Conservation (phyloP, 2,329 filamentous ascomycete species). For the Spiromastix sp. region DNA sequence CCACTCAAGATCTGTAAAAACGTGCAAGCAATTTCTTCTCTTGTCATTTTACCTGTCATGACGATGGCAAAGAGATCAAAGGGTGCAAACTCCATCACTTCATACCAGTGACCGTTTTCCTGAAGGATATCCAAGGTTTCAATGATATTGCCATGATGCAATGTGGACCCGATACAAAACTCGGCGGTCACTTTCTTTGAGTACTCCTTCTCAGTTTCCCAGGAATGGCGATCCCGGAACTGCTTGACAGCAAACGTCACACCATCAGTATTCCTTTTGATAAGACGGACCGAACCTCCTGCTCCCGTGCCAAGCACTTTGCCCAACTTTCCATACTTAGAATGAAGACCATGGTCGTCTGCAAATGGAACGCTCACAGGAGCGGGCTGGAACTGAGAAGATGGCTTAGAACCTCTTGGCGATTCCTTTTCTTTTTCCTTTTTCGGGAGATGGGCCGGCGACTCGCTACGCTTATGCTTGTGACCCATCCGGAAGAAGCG, state of each 20-base stretch:
- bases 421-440: constrained; percentile 45
- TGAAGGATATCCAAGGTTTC: constrained; percentile 95
- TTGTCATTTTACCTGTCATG: constrained; percentile 96
- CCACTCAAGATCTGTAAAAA: constrained; percentile 93
- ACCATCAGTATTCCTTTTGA: constrained; percentile 87
- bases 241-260: constrained; percentile 97
- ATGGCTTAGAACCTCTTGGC: constrained; percentile 41
- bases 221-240: constrained; percentile 81
- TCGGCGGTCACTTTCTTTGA: constrained; percentile 97
- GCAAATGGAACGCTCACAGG: constrained; percentile 64
- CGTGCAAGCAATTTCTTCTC: constrained; percentile 80
- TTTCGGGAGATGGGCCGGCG: constrained; percentile 49
- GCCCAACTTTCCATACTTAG: constrained; percentile 92
- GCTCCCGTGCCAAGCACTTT: constrained; percentile 89
- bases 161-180: constrained; percentile 92
- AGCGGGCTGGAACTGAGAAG: constrained; percentile 42
- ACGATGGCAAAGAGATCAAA: constrained; percentile 95
- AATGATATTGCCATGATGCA: constrained; percentile 97
- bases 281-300: constrained; percentile 83
- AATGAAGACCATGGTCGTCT: constrained; percentile 81
- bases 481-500: constrained; percentile 79
- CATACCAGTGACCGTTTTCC: constrained; percentile 90
- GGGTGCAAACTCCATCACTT: constrained; percentile 98
- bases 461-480: constrained; percentile 54
- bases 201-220: constrained; percentile 91